Percentiles rank a stretch among this genome's conserved stretches.
Conservation (phyloP, 257 asterid species). For the Jacaranda mimosifolia region DNA sequence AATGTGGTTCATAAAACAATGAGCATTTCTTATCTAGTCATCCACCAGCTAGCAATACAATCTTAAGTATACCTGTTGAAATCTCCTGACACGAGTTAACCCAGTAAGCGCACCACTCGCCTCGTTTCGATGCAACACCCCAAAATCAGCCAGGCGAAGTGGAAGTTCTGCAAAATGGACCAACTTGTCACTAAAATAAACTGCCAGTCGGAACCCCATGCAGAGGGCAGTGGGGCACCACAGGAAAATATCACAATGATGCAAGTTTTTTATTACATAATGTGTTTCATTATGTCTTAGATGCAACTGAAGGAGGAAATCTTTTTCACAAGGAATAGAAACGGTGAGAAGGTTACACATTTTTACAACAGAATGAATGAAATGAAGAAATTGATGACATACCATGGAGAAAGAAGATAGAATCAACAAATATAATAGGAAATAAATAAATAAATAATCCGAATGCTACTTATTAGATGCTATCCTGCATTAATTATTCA, state of each 20-base stretch:
- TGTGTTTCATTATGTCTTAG: conserved; percentile 17
- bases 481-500: conserved; percentile 4
- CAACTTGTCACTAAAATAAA: conserved; percentile 26
- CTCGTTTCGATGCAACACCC: conserved; percentile 96
- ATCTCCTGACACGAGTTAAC: conserved; percentile 95
- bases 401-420: neutral
- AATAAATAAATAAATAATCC: neutral
- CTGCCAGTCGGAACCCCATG: neutral
- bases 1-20: conserved; percentile 4
- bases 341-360: conserved; percentile 9
- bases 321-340: neutral
- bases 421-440: conserved; percentile 2
- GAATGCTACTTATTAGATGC: conserved; percentile 12
- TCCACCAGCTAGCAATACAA: neutral
- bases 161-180: conserved; percentile 78
- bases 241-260: neutral
- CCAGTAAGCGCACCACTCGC: conserved; percentile 99
- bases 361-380: conserved; percentile 6
- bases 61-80: conserved; percentile 80
- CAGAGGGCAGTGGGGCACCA: conserved; percentile 1
- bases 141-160: conserved; percentile 96
- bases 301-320: conserved; percentile 19
- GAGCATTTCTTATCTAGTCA: conserved; percentile 23
- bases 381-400: conserved; percentile 5
- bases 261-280: neutral